These are phyloP conservation scores for Talaromyces sp. DNA, from an alignment of 2,329 filamentous ascomycete species.

Conservation along the genomic window DNA sequence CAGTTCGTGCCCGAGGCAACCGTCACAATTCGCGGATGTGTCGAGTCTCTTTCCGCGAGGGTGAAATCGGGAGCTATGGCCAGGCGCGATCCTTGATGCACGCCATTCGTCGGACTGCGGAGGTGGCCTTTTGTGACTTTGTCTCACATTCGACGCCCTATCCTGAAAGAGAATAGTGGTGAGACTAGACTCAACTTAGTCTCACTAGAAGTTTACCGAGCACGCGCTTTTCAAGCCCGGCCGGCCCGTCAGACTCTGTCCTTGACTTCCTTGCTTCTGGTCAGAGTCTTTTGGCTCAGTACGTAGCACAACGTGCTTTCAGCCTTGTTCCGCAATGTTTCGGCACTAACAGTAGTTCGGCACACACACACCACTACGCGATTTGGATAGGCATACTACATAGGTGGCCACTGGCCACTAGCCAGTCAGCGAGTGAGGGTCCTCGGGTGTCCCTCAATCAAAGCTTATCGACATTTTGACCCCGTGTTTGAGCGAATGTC, in stretches of 20 bases:
- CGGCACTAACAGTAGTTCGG: not conserved
- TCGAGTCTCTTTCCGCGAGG: not conserved
- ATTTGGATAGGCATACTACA: not conserved
- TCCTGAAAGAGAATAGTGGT: not conserved
- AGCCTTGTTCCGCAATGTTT: slow-evolving; percentile 18
- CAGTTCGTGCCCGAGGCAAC: not conserved
- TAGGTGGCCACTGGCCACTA: not conserved
- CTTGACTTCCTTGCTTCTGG: not conserved
- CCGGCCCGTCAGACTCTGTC: not conserved
- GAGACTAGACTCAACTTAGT: not conserved
- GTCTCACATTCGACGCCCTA: slow-evolving; percentile 15
- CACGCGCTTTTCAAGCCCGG: slow-evolving; percentile 7
- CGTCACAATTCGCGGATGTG: not conserved
- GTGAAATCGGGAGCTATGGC: slow-evolving; percentile 19
- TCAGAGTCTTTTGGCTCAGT: not conserved
- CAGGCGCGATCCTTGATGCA: slow-evolving; percentile 12
- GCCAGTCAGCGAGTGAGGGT: slow-evolving; percentile 1
- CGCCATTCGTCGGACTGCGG: slow-evolving; percentile 20
- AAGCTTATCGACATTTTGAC: slow-evolving; percentile 10
- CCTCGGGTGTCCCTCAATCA: not conserved
- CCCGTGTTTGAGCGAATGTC: slow-evolving; percentile 4
- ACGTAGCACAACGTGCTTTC: slow-evolving; percentile 6
- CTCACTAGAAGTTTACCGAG: slow-evolving; percentile 2
- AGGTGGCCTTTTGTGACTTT: slow-evolving; percentile 6
- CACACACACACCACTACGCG: not conserved